Percentiles rank a stretch among this genome's conserved stretches.
Evolutionary conservation across 108 stramenopile genomes (phyloP).

Genomic region (Nitzschia sp.): DNA sequence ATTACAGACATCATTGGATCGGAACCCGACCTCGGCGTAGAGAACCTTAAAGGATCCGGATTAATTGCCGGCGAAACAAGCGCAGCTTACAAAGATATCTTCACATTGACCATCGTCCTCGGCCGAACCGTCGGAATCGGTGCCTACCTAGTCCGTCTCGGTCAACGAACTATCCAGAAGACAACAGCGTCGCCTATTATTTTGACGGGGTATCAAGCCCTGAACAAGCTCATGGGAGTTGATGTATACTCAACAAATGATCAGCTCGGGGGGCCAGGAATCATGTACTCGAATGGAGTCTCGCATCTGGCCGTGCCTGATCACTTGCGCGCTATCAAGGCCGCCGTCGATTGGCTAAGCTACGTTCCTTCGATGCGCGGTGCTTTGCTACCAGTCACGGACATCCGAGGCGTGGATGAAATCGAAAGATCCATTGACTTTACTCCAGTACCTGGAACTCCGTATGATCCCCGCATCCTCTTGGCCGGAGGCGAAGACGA

Average conservation of each 20-base stretch:
- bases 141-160: constrained; percentile 98
- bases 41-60: constrained; percentile 98
- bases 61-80: constrained; percentile 99
- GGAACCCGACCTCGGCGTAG: constrained; percentile 97
- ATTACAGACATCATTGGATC: constrained; percentile 95
- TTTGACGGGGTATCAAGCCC: constrained; percentile 97
- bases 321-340: constrained; percentile 89
- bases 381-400: constrained; percentile 81
- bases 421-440: constrained; percentile 91
- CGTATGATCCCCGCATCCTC: constrained; percentile 94
- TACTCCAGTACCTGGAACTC: constrained; percentile 73
- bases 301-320: constrained; percentile 91
- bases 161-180: constrained; percentile 99
- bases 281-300: constrained; percentile 98
- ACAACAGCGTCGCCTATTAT: constrained; percentile 92
- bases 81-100: constrained; percentile 94
- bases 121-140: constrained; percentile 99
- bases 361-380: constrained; percentile 90
- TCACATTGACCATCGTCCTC: constrained; percentile 96
- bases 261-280: constrained; percentile 96
- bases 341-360: constrained; percentile 93
- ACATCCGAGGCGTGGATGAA: constrained; percentile 89
- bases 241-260: constrained; percentile 99
- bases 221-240: constrained; percentile 99
- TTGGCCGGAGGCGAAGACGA: constrained; percentile 84